Evolutionary conservation across 1,284 basidiomycete species (phyloP).

Genomic region (Testicularia cyperi): DNA sequence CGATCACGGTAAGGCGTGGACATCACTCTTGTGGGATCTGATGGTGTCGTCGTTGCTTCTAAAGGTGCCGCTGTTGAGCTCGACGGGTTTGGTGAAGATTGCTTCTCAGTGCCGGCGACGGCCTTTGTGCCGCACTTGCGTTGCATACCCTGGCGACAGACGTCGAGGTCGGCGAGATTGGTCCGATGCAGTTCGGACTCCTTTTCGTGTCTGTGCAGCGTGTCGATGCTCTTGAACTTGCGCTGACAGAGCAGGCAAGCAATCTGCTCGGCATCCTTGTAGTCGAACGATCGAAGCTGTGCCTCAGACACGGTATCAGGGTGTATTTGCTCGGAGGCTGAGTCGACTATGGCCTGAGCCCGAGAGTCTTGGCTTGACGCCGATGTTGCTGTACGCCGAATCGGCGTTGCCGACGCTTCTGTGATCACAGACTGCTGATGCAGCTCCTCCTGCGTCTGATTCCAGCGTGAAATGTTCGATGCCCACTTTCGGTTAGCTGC

Average conservation of each 20-base stretch:
- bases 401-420: not conserved
- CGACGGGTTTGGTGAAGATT: no score
- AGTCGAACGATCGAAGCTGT: conserved; percentile 15
- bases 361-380: no score
- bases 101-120: no score
- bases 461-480: conserved; percentile 28
- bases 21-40: not conserved
- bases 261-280: conserved; percentile 19
- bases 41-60: not conserved
- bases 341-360: no score
- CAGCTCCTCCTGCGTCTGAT: conserved; percentile 30
- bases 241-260: conserved; percentile 41
- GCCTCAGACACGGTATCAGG: not conserved
- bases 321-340: no score
- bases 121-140: no score
- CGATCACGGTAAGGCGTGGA: conserved; percentile 20
- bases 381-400: no score
- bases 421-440: not conserved
- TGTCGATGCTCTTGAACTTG: conserved; percentile 33
- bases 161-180: conserved; percentile 15
- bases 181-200: conserved; percentile 31
- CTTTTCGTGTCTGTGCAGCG: conserved; percentile 16
- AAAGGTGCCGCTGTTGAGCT: not conserved
- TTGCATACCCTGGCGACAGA: conserved; percentile 15
- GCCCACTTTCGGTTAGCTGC: conserved; percentile 21